Conservation (phyloP, 2,329 filamentous ascomycete genomes). For the Paramyrothecium sp. region DNA sequence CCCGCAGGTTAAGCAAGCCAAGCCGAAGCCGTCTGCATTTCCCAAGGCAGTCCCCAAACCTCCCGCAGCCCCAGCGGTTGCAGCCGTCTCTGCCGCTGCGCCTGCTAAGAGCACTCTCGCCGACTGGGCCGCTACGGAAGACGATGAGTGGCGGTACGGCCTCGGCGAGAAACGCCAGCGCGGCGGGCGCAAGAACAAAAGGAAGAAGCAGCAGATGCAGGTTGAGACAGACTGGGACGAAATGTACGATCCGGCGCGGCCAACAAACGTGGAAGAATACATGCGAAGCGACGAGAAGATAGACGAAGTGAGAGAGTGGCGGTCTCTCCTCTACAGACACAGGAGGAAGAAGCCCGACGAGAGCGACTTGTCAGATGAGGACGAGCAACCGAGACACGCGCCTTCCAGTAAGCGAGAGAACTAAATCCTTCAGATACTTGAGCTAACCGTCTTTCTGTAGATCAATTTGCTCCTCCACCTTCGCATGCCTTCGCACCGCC, state of each 20-base stretch:
- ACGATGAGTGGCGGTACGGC: constrained; percentile 78
- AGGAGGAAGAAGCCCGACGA: constrained; percentile 42
- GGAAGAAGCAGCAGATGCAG: constrained; percentile 57
- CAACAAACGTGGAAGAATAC: constrained; percentile 84
- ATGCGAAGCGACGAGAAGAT: constrained; percentile 81
- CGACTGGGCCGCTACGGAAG: constrained; percentile 75
- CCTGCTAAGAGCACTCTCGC: constrained; percentile 68
- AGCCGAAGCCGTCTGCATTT: constrained; percentile 57
- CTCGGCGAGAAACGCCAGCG: constrained; percentile 65
- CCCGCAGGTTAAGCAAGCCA: constrained; percentile 60
- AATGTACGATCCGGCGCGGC: constrained; percentile 79
- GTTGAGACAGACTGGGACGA: constrained; percentile 83
- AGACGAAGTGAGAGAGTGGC: constrained; percentile 81
- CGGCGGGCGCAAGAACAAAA: constrained; percentile 77
- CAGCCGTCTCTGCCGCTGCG: constrained; percentile 23
- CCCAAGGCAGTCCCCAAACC: constrained; percentile 38
- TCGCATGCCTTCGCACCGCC: constrained; percentile 58
- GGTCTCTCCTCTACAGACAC: constrained; percentile 74
- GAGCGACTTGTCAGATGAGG: constrained; percentile 38
- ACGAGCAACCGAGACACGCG: constrained; percentile 25
- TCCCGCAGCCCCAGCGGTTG: constrained; percentile 25
- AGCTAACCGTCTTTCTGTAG: constrained; percentile 26
- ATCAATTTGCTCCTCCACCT: constrained; percentile 59
- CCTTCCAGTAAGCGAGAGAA: constrained; percentile 29
- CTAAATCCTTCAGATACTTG: neutral